Base-by-base conservation (phyloP, 768 basidiomycete genomes). In the Tricholoma hemisulphureum region DNA sequence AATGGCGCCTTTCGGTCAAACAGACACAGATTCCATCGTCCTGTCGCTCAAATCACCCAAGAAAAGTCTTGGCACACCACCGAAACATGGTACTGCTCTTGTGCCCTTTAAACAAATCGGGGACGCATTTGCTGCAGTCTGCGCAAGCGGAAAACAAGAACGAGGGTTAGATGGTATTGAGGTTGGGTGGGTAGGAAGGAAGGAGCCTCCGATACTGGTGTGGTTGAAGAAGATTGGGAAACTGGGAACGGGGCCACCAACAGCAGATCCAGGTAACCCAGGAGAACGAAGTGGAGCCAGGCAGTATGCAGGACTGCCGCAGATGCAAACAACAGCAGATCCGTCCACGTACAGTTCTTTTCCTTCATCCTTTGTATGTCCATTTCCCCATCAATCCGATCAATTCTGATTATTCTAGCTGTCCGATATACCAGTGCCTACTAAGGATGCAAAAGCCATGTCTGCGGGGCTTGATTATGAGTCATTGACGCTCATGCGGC, bases 171-270 rank as follows among this genome's bases (percentile, higher is more conserved):
- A 77, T 4, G 84, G 82, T 14, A 77, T 93, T 51, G 89, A 91
- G 48, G 79, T 91, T 0, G 72, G 77, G 0, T 94, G 92, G 91
- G 85, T 84, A 14, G 86, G 80, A 41, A 87, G 87, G 10, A 81
- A 80, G 63, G 91, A 93, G 62, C 92, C 92, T 1, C 82, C 78
- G 43, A 83, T 91, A 58, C 70, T 93, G 49, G 80, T 72, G 8
- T 91, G 88, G 88, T 70, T 93, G 62, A 87, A 86, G 73, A 83
- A 82, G 69, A 83, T 80, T 75, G 88, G 90, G 13, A 84, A 85
- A 63, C 73, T 88, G n/a, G 80, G 80, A 8, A 63, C 68, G 26
- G 58, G 65, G 29, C 51, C 64, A 21, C 58, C 59, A 24, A 24
- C 43, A 24, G 6, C 21, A 45, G 28, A 28, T 13, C 13, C 45